Base-by-base conservation (phyloP, 2,329 filamentous ascomycete genomes). In the Nigrograna mackinnonii region DNA sequence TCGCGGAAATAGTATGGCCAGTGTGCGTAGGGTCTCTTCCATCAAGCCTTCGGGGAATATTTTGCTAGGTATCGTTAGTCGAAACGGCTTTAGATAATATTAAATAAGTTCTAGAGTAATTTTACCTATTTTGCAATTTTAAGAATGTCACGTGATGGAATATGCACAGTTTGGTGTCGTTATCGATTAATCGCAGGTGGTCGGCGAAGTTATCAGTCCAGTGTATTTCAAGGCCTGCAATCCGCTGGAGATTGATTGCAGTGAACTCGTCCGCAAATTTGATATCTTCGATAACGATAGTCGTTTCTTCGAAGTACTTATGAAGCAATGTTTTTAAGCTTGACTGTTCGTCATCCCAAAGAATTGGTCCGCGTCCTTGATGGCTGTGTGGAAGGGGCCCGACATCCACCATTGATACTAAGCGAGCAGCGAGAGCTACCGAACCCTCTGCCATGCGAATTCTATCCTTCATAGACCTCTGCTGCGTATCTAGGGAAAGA, bases 131-230 rank as follows among this genome's bases (percentile, higher is more conserved):
- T 36, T 52, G 50, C 30, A 44, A 30, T 46, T 43, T 50, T 32
- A 40, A 66, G 31, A 74, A 71, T 0, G 66, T 66, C 0, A 59
- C 67, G 39, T 72, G 64, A 41, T 74, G 68, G 33, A 76, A 76
- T 1, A 77, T 48, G 0, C 75, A 50, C 4, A 50, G 66, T 0
- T 52, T 68, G 35, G 73, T 70, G n/a, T 69, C 64, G 6, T 73
- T 64, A 0, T 33, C 31, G 11, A 50, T 57, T 17, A 75, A 34
- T 2, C 60, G 60, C 2, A 76, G 54, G 46, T 76, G 73, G 39
- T 75, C 69, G 0, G 64, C 52, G 3, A 76, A 44, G 32, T 76
- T 74, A 17, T 60, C 53, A 0, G 73, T 76, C 57, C 64, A 69
- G 12, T 62, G 20, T 11, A 76, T 56, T 1, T 65, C 32, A 5